A percentile compares a stretch with the other conserved stretches of the same genome.
Evolutionary conservation across 2,329 filamentous ascomycete species (phyloP).

Genomic region (Cylindrodendrum hubeiense): DNA sequence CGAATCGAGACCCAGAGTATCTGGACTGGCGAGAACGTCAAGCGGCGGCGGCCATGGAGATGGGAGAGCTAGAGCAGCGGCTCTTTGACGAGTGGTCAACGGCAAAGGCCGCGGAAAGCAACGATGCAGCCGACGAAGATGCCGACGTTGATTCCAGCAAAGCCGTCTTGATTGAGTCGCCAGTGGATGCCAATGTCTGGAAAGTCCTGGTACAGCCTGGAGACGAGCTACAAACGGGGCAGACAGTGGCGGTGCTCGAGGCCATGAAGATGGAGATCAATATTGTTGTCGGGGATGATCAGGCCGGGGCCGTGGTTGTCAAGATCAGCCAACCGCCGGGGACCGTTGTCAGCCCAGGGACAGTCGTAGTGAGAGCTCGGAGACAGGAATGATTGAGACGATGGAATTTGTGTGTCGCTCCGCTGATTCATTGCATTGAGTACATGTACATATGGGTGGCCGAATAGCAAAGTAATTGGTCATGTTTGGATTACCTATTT

Average conservation of each 20-base stretch:
- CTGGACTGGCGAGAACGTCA: background rate
- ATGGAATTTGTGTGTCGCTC: no score
- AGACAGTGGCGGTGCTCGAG: slow-evolving; percentile 59
- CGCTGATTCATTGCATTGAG: no score
- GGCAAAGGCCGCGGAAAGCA: slow-evolving; percentile 24
- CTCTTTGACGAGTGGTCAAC: slow-evolving; percentile 46
- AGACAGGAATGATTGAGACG: no score
- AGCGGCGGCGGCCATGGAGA: slow-evolving; percentile 7
- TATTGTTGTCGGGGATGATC: no score
- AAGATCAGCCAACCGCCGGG: no score
- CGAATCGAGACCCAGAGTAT: background rate
- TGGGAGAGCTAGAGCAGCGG: slow-evolving; percentile 35
- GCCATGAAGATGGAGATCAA: slow-evolving; percentile 70
- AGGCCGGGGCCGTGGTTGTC: no score
- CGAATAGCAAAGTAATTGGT: no score
- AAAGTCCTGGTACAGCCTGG: slow-evolving; percentile 60
- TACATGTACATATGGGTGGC: no score
- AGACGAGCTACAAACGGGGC: slow-evolving; percentile 46
- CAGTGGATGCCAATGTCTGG: slow-evolving; percentile 62
- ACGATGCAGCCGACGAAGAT: slow-evolving; percentile 22
- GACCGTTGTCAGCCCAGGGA: no score
- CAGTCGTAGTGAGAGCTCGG: no score
- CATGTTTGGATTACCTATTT: no score
- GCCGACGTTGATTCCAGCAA: no score
- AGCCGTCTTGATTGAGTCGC: slow-evolving; percentile 3